Evolutionary conservation across 106 monocot genomes (phyloP).

Genomic region (Iris macrosiphon): DNA sequence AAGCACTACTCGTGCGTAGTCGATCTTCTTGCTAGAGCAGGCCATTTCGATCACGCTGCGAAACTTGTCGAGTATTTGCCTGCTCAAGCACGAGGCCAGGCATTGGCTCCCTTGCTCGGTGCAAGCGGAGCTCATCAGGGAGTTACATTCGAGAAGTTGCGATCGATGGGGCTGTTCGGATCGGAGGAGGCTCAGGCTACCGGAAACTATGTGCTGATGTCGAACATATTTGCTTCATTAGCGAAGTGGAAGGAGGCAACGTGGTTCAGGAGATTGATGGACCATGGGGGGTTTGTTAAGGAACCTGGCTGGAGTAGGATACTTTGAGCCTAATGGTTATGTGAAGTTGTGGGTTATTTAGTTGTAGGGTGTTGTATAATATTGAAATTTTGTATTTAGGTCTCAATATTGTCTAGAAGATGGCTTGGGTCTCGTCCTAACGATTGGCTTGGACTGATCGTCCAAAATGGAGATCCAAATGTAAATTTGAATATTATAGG

Average conservation of each 20-base stretch:
- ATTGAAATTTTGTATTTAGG: too few species aligned
- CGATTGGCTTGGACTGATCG: too few species aligned
- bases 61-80: conserved; percentile 18
- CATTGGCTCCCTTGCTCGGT: conserved; percentile 26
- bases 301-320: conserved; percentile 40
- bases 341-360: too few species aligned
- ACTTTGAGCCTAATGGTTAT: too few species aligned
- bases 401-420: too few species aligned
- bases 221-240: conserved; percentile 21
- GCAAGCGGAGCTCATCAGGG: conserved; percentile 15
- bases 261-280: conserved; percentile 20
- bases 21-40: conserved; percentile 32
- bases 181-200: neutral
- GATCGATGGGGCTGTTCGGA: conserved; percentile 1
- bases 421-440: too few species aligned
- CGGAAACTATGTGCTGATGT: conserved; percentile 27
- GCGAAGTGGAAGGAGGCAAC: conserved; percentile 43
- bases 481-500: too few species aligned
- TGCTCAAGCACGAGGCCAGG: conserved; percentile 11
- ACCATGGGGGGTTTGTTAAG: conserved; percentile 27
- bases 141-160: neutral
- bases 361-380: too few species aligned
- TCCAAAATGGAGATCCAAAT: too few species aligned
- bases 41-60: conserved; percentile 17
- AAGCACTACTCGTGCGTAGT: conserved; percentile 48